These are phyloP conservation scores for Ceratorhiza oryzae-sativae DNA, from an alignment of 1,284 basidiomycete genomes.

Conservation along the genomic window DNA sequence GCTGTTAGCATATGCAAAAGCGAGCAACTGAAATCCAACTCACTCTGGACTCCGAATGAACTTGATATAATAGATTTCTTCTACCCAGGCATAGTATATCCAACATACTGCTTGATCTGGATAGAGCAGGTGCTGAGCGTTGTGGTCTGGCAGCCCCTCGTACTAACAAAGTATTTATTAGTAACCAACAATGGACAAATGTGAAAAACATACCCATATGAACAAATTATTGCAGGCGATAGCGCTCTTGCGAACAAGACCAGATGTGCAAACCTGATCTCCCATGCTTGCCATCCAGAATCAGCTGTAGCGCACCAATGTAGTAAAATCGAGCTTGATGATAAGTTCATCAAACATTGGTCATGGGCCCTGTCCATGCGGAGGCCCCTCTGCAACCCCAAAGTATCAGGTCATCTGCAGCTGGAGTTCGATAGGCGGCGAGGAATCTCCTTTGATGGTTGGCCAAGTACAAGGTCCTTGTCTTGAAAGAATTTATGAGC, in stretches of 20 bases:
- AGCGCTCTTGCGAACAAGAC: not conserved
- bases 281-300: not conserved
- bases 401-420: conserved; percentile 9
- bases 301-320: not conserved
- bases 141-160: conserved; percentile 3
- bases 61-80: conserved; percentile 3
- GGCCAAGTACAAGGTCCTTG: too few relatives aligned
- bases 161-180: conserved; percentile 2
- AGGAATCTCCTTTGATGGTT: too few relatives aligned
- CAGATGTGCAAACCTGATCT: not conserved
- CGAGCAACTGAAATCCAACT: not conserved
- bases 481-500: too few relatives aligned
- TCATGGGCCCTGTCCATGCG: too few relatives aligned
- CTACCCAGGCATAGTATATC: conserved; percentile 1
- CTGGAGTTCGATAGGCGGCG: too few relatives aligned
- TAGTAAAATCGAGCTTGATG: not conserved
- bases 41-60: not conserved
- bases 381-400: not conserved
- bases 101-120: not conserved
- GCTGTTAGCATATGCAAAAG: not conserved
- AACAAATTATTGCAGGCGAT: conserved; percentile 8
- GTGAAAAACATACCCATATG: not conserved
- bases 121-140: not conserved
- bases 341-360: too few relatives aligned
- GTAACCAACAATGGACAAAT: not conserved